phyloP scores from a whole-genome alignment of 352 stramenopile species.

The Globisporangium solare region DNA sequence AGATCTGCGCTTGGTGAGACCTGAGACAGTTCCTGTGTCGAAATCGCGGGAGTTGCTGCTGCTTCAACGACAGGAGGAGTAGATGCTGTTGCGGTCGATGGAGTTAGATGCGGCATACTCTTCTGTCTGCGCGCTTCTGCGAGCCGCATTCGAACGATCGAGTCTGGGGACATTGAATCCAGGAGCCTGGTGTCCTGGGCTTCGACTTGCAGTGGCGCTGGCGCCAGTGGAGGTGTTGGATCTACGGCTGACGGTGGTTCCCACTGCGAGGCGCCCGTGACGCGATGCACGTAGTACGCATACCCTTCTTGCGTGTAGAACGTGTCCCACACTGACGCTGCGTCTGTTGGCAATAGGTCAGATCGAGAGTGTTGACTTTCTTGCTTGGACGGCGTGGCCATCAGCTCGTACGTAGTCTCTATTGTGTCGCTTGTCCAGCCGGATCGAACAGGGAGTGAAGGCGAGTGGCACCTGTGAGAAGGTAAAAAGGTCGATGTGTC shows the following conservation, averaged over 20 bases:
- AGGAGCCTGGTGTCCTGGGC: neutral
- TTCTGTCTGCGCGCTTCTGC: slow-evolving; percentile 27
- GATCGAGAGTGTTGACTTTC: neutral
- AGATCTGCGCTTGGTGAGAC: no score
- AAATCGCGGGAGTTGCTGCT: neutral
- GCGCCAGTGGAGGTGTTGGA: slow-evolving; percentile 13
- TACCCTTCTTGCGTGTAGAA: slow-evolving; percentile 74
- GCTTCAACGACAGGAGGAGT: neutral
- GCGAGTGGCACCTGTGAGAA: neutral
- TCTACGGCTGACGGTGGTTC: slow-evolving; percentile 23
- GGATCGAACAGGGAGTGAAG: neutral
- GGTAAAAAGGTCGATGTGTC: neutral
- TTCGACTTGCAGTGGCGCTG: neutral
- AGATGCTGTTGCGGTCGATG: neutral
- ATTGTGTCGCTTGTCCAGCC: slow-evolving; percentile 1
- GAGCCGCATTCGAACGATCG: slow-evolving; percentile 45
- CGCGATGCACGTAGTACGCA: slow-evolving; percentile 71
- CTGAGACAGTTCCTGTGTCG: neutral
- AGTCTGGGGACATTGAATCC: slow-evolving; percentile 23
- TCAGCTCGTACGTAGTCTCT: neutral
- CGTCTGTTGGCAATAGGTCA: neutral
- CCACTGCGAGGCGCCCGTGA: slow-evolving; percentile 71
- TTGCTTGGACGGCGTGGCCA: neutral
- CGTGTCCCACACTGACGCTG: slow-evolving; percentile 44
- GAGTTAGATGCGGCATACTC: slow-evolving; percentile 1